These are phyloP conservation scores for Trypanosoma mega DNA, from an alignment of 208 protist genomes.

Conservation along the genomic window DNA sequence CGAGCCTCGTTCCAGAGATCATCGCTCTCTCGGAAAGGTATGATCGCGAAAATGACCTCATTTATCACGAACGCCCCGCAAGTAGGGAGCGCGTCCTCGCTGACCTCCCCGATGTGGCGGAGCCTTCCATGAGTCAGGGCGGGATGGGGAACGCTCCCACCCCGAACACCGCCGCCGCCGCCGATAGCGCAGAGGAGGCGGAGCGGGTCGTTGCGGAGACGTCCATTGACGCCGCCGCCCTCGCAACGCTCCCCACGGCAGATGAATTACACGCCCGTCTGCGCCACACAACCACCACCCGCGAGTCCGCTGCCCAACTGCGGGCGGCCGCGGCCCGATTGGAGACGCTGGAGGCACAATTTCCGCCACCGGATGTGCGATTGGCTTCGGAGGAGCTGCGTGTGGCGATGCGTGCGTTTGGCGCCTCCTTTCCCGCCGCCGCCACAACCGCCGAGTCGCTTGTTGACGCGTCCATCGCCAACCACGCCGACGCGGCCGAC, in stretches of 20 bases:
- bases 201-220: neutral
- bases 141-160: too few relatives aligned
- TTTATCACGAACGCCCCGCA: constrained; percentile 47
- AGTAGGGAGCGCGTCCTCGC: constrained; percentile 35
- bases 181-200: too few relatives aligned
- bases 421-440: neutral
- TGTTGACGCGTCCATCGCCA: neutral
- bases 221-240: too few relatives aligned
- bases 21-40: constrained; percentile 36
- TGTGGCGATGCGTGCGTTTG: neutral
- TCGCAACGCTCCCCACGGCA: too few relatives aligned
- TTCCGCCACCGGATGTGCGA: neutral
- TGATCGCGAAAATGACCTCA: constrained; percentile 55
- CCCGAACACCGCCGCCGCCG: too few relatives aligned
- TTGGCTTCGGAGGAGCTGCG: constrained; percentile 1
- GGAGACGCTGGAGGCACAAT: constrained; percentile 4
- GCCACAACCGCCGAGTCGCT: too few relatives aligned
- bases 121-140: neutral
- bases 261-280: neutral
- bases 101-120: constrained; percentile 39
- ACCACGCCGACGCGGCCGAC: neutral
- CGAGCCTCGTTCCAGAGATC: constrained; percentile 35
- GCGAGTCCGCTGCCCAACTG: constrained; percentile 12
- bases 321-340: constrained; percentile 21
- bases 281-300: constrained; percentile 6